Percentiles rank a stretch among this genome's conserved stretches.
Evolutionary conservation across 2,329 filamentous ascomycete species (phyloP).

Genomic region (Trichoderma asperellum): DNA sequence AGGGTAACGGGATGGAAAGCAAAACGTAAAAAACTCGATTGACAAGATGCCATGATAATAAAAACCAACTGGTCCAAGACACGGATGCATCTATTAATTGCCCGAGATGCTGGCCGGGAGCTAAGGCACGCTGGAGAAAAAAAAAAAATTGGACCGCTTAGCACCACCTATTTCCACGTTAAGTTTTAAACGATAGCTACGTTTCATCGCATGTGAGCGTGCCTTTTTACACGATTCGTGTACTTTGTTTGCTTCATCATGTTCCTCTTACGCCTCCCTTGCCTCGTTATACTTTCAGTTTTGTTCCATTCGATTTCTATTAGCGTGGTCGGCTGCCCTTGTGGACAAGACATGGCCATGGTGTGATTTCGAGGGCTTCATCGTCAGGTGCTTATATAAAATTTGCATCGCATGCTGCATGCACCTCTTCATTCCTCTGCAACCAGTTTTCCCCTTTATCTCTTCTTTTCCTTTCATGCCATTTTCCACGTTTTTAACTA

Average conservation of each 20-base stretch:
- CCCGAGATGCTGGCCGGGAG: slow-evolving; percentile 1
- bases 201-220: slow-evolving; percentile 15
- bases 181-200: background rate
- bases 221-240: background rate
- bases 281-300: background rate
- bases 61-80: background rate
- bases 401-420: background rate
- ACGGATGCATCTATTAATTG: background rate
- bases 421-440: background rate
- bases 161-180: background rate
- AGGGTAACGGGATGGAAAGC: background rate
- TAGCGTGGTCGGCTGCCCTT: background rate
- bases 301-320: background rate
- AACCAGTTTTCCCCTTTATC: background rate
- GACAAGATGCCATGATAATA: no score
- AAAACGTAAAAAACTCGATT: no score
- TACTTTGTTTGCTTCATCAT: background rate
- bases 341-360: background rate
- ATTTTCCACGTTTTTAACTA: background rate
- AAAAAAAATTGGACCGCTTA: background rate
- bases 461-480: background rate
- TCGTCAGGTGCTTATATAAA: background rate
- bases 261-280: background rate
- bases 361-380: background rate
- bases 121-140: background rate